Percentiles rank a stretch among this genome's conserved stretches.
Conservation (phyloP, 73 alveolate species). For the Paramecium tetraurelia region DNA sequence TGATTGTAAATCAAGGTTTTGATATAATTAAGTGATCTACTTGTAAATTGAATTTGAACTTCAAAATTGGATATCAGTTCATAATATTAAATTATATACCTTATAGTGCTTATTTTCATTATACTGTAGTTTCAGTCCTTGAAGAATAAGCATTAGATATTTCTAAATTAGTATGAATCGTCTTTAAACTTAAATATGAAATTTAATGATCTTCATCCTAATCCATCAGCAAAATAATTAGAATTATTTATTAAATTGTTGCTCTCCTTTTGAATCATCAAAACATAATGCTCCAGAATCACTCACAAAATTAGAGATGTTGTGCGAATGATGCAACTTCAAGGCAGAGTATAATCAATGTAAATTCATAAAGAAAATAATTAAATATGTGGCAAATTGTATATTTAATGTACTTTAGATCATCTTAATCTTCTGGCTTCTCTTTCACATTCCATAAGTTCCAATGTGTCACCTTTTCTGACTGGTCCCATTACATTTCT, state of each 20-base stretch:
- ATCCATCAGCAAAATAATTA: neutral
- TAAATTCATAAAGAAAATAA: neutral
- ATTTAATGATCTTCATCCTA: neutral
- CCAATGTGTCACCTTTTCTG: slow-evolving; percentile 97
- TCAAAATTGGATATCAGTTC: neutral
- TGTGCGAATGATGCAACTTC: neutral
- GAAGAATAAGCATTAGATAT: neutral
- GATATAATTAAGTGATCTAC: too few relatives aligned
- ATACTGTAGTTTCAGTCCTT: neutral
- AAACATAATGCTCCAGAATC: neutral
- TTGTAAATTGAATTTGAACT: neutral
- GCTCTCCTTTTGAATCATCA: neutral
- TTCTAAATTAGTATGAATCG: neutral
- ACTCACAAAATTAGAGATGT: neutral
- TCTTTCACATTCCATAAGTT: slow-evolving; percentile 98
- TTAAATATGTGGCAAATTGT: slow-evolving; percentile 18
- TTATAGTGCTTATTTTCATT: neutral
- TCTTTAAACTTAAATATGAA: neutral
- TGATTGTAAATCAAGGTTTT: too few relatives aligned
- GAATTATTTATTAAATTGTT: neutral
- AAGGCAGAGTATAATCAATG: neutral
- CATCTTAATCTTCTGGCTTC: slow-evolving; percentile 99
- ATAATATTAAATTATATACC: neutral
- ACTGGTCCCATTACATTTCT: slow-evolving; percentile 99
- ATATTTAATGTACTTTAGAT: slow-evolving; percentile 24